Evolutionary conservation across 345 rosid genomes (phyloP).

Genomic region (Euclidium syriacum): DNA sequence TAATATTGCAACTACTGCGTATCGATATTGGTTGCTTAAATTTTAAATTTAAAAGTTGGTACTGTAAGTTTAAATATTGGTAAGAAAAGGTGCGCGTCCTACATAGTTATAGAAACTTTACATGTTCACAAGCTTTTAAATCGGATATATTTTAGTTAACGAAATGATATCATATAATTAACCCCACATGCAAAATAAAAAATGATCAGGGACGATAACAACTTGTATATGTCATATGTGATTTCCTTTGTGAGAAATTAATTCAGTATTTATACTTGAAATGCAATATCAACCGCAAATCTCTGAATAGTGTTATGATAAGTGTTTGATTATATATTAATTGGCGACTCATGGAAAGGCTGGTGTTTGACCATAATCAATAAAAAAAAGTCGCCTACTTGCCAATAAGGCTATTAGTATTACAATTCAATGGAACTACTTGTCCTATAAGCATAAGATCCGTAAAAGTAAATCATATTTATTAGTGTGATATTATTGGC

Average conservation of each 20-base stretch:
- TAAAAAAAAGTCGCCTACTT: not conserved
- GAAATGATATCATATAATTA: not conserved
- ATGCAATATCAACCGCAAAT: too few relatives aligned
- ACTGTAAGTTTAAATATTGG: not conserved
- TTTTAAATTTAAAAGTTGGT: not conserved
- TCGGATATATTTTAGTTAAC: not conserved
- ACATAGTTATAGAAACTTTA: conserved; percentile 13
- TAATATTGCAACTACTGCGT: conserved; percentile 4
- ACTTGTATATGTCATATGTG: too few relatives aligned
- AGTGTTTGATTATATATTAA: conserved; percentile 6
- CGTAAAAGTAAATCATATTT: not conserved
- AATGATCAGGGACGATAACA: conserved; percentile 1
- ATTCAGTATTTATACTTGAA: too few relatives aligned
- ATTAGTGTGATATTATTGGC: not conserved
- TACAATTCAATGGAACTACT: conserved; percentile 9
- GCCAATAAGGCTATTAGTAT: conserved; percentile 13
- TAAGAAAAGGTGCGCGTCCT: conserved; percentile 16
- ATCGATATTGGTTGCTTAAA: conserved; percentile 5
- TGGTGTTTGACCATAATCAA: conserved; percentile 10
- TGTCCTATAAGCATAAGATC: conserved; percentile 13
- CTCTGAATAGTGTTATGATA: too few relatives aligned
- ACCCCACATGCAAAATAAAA: not conserved
- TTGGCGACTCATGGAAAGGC: conserved; percentile 20
- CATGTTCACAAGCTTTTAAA: conserved; percentile 13
- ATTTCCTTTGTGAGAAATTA: too few relatives aligned